Base-by-base conservation (phyloP, 345 rosid species). In the Noccaea bulbosa region DNA sequence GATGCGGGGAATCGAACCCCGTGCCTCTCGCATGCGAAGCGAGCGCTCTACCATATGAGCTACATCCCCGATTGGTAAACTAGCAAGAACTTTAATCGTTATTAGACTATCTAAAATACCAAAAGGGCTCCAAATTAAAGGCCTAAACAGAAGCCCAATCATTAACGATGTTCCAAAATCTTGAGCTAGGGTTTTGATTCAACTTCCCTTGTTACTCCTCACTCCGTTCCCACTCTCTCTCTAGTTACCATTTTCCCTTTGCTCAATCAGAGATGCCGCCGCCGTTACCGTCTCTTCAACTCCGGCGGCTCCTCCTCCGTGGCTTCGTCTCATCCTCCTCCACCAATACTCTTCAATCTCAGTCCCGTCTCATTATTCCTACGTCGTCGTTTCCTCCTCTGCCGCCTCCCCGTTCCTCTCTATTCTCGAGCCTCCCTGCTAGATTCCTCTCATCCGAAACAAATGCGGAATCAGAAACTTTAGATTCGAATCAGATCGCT, bases 11-110 rank as follows among this genome's bases (percentile, higher is more conserved):
- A 89, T 91, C 95, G 90, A 89, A 91, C 96, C 87, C 88, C 87
- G 96, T 88, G 88, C 97, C 96, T 91, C 96, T 94, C 96, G 96
- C 98, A 94, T 89, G 97, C 98, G 87, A 89, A 88, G 97, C 96
- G 92, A 91, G 90, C 89, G 93, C 97, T 94, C 98, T 89, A 89
- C 50, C 74, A 62, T 71, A 71, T 71, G 75, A 62, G 69, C 68
- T 71, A 71, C 75, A 87, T 17, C 68, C 68, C 69, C 65, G 5
- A 27, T 27, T 27, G 30, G 4, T 27, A 27, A 1, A 27, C 4
- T 2, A 2, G 30, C 4, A 27, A 2, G 30, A 27, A 27, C 30
- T 27, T 27, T 4, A 2, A 27, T 2, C 2, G 3, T 4, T 27
- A 27, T 4, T 27, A 27, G 30, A 27, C 30, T 27, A 27, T 27